These are phyloP conservation scores for Aspergillus olivimuriae DNA, from an alignment of 495 filamentous ascomycete species.

Conservation along the genomic window DNA sequence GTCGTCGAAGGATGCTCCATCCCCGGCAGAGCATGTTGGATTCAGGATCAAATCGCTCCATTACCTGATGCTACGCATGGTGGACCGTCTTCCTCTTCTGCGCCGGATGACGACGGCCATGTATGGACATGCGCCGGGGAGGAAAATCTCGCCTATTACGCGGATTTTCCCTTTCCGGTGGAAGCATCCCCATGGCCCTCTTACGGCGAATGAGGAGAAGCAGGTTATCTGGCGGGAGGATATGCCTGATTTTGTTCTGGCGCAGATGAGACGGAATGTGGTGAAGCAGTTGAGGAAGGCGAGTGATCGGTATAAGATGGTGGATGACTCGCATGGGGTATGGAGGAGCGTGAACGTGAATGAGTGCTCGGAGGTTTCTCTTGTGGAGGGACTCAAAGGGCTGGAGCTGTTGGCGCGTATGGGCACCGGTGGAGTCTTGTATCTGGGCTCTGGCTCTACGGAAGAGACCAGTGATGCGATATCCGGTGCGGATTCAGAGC, in stretches of 20 bases:
- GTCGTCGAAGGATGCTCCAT: neutral
- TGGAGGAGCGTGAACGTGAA: slow-evolving; percentile 27
- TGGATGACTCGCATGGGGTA: slow-evolving; percentile 22
- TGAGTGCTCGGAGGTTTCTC: slow-evolving; percentile 19
- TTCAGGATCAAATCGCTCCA: neutral
- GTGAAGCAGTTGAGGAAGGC: slow-evolving; percentile 30
- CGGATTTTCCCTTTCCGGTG: slow-evolving; percentile 30
- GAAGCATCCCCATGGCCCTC: slow-evolving; percentile 28
- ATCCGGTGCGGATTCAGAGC: neutral
- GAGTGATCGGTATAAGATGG: slow-evolving; percentile 14
- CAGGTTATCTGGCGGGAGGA: slow-evolving; percentile 56
- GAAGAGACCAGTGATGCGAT: slow-evolving; percentile 6
- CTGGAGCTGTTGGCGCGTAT: slow-evolving; percentile 23
- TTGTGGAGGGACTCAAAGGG: slow-evolving; percentile 19
- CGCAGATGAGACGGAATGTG: slow-evolving; percentile 43
- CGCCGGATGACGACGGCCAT: slow-evolving; percentile 10
- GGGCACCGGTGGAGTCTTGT: slow-evolving; percentile 25
- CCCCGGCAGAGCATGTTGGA: neutral
- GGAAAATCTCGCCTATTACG: slow-evolving; percentile 11
- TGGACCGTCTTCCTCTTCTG: slow-evolving; percentile 23
- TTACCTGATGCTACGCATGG: slow-evolving; percentile 23
- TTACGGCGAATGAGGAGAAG: slow-evolving; percentile 18
- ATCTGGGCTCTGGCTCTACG: slow-evolving; percentile 14
- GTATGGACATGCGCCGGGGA: slow-evolving; percentile 4
- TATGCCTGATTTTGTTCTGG: slow-evolving; percentile 57